phyloP scores from a whole-genome alignment of 345 rosid species.

The Citrus hindsii region DNA sequence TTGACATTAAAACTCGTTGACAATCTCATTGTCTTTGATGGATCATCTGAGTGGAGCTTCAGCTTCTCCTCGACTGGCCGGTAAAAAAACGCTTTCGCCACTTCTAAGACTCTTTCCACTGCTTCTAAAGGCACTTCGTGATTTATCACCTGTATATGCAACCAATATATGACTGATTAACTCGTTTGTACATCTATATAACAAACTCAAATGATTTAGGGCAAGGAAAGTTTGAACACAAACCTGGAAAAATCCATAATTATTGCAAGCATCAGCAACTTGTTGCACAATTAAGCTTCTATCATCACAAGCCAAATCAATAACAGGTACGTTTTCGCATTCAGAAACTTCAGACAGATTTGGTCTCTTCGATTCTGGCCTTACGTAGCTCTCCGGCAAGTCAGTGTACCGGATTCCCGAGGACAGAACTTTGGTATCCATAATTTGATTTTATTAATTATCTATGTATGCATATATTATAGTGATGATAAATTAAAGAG shows the following conservation, averaged over 20 bases:
- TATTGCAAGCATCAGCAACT: slow-evolving; percentile 49
- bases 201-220: not conserved
- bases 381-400: slow-evolving; percentile 48
- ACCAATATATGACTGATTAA: not conserved
- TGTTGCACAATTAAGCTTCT: slow-evolving; percentile 37
- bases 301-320: slow-evolving; percentile 55
- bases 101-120: slow-evolving; percentile 40
- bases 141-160: slow-evolving; percentile 48
- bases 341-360: slow-evolving; percentile 48
- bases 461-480: too few species aligned
- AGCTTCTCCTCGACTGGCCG: slow-evolving; percentile 75
- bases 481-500: too few species aligned
- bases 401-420: slow-evolving; percentile 39
- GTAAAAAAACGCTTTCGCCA: slow-evolving; percentile 53
- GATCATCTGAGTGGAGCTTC: slow-evolving; percentile 85
- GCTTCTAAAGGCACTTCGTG: slow-evolving; percentile 46
- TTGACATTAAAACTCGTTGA: slow-evolving; percentile 82
- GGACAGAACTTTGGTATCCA: slow-evolving; percentile 61
- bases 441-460: not conserved
- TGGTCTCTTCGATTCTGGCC: slow-evolving; percentile 70
- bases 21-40: slow-evolving; percentile 66
- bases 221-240: not conserved
- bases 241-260: slow-evolving; percentile 77
- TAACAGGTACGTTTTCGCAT: slow-evolving; percentile 52
- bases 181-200: too few species aligned